A percentile compares a stretch with the other conserved stretches of the same genome.
Conservation (phyloP, 257 asterid species). For the Cynanchum wilfordii region DNA sequence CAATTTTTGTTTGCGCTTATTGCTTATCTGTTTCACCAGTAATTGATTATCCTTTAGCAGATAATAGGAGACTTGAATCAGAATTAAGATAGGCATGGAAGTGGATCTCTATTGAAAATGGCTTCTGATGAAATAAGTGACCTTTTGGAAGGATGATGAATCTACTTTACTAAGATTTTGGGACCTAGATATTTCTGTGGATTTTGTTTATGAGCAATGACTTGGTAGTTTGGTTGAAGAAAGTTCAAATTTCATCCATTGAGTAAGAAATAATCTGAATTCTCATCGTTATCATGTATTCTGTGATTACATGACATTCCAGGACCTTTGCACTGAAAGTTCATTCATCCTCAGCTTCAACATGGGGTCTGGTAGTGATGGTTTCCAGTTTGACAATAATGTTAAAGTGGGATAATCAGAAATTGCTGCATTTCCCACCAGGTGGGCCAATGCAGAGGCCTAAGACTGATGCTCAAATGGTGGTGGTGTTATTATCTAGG, state of each 20-base stretch:
- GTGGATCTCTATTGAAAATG: slow-evolving; percentile 23
- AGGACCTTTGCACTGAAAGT: slow-evolving; percentile 3
- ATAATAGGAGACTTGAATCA: not conserved
- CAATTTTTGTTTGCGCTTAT: not conserved
- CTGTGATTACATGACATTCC: slow-evolving; percentile 10
- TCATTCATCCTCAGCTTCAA: slow-evolving; percentile 12
- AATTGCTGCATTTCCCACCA: slow-evolving; percentile 12
- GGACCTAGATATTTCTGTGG: slow-evolving; percentile 17
- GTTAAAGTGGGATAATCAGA: not conserved
- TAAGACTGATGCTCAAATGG: slow-evolving; percentile 14
- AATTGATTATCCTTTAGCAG: not conserved
- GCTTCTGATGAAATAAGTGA: slow-evolving; percentile 23
- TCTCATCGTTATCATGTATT: slow-evolving; percentile 7
- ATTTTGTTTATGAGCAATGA: slow-evolving; percentile 16
- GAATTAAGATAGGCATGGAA: slow-evolving; percentile 21
- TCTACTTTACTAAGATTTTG: slow-evolving; percentile 21
- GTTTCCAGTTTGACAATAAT: slow-evolving; percentile 13
- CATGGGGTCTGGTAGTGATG: slow-evolving; percentile 1
- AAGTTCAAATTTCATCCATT: slow-evolving; percentile 4
- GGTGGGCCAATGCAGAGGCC: no score
- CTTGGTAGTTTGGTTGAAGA: slow-evolving; percentile 9
- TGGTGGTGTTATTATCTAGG: slow-evolving; percentile 12
- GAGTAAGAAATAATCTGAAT: slow-evolving; percentile 16
- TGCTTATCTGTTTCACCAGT: not conserved
- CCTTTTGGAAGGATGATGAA: slow-evolving; percentile 21